Base-by-base conservation (phyloP, 2,329 filamentous ascomycete species). In the Pyrenophora teres region DNA sequence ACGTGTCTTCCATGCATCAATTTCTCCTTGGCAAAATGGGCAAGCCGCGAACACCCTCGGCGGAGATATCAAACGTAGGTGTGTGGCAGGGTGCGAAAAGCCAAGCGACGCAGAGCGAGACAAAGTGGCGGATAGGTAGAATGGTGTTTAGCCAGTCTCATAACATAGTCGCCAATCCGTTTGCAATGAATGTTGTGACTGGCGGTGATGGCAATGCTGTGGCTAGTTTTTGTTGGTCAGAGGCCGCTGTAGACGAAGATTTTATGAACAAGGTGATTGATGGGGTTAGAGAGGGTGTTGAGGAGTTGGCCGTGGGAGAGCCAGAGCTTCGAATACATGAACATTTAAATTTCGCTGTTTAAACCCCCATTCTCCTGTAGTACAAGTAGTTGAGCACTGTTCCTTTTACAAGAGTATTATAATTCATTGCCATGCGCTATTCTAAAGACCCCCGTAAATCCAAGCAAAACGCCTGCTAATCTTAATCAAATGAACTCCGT, bases 51-150 rank as follows among this genome's bases (percentile, higher is more conserved):
- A 63, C 59, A 0, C 58, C 62, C 13, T 74, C 69, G 7, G 78
- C 75, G 18, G 78, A 81, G 54, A 49, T 81, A 6, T 80, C 78
- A 0, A 81, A 80, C 59, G 46, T 81, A 3, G 79, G 79, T 0
- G 61, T 74, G 2, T 67, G 76, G 39, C 59, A 58, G 12, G 10
- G 57, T 4, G 49, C 39, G 12, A 35, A 18, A 13, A 21, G 25
- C 6, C 38, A 35, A 18, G 46, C 42, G 35, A 31, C 5, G 9
- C 15, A 10, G 4, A 45, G 35, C 31, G 13, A 6, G 27, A 30
- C 27, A 1, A 32, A 45, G 4, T 68, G 70, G 59, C 59, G 52
- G 15, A 68, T 79, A 23, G 72, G 72, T 1, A 69, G 75, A 3
- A 71, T 79, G 60, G 52, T 77, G 3, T 80, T 81, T 47, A 78